phyloP scores from a whole-genome alignment of 331 rosid species.

The Cydonia oblonga region DNA sequence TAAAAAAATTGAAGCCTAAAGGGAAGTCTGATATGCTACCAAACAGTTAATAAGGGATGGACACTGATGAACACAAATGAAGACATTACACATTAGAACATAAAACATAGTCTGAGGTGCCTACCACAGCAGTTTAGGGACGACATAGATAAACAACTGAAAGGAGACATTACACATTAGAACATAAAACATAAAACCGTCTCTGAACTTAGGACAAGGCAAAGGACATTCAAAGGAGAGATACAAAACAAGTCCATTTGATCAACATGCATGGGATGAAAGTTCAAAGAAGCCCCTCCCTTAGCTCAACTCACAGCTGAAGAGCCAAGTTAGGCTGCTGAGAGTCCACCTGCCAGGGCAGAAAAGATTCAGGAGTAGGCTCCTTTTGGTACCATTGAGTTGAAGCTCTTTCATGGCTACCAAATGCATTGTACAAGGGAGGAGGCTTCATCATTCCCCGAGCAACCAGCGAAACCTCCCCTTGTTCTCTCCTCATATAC shows the following conservation, averaged over 20 bases:
- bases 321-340: conserved; percentile 29
- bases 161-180: neutral
- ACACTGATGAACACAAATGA: neutral
- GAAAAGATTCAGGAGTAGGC: neutral
- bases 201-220: neutral
- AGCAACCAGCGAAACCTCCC: neutral
- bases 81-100: neutral
- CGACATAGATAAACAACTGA: neutral
- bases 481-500: neutral
- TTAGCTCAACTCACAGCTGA: conserved; percentile 16
- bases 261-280: neutral
- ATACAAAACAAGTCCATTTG: neutral
- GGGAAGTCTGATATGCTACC: no score
- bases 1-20: neutral
- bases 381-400: conserved; percentile 4
- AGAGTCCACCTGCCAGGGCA: conserved; percentile 5
- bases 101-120: neutral
- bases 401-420: neutral
- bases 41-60: no score
- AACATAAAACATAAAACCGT: neutral
- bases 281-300: neutral
- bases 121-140: neutral
- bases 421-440: conserved; percentile 4
- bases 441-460: neutral
- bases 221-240: neutral